Evolutionary conservation across 306 rosid genomes (phyloP), one percentile per base, ranked within the genome.

Genomic region (Begonia loranthoides): DNA sequence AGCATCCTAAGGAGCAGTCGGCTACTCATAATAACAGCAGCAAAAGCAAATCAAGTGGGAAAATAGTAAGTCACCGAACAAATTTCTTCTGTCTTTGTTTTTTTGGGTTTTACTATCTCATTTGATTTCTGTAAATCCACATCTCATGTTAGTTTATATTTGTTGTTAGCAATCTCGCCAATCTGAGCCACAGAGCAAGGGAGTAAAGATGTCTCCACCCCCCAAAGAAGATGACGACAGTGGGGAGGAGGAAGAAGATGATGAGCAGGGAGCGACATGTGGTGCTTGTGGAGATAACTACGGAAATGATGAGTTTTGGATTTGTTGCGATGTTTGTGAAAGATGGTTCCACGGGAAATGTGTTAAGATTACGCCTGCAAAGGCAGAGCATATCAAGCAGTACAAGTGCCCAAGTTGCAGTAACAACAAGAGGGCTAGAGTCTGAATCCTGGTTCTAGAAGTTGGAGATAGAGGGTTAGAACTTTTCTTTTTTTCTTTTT

Each of bases 181-280:
- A 54, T 65, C 94, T 54, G 95, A 83, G 66, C 38, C 79, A 55
- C 94, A 73, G 66, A 61, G 73, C 69, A 90, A 82, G 80, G 87
- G 85, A 67, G 78, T 72, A 69, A 90, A 90, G 75, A 76, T 78
- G 83, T 79, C 97, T 74, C 81, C 92, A 9, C 94, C 79, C 10
- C 76, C 80, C 9, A 90, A 86, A 76, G 97, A 89, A 52, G 99
- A 86, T 13, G 95, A 82, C 49, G 99, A 86, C 38, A 90, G 99
- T 17, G 99, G 86, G 49, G 97, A 89, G 5, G 65, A 28, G 48
- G 95, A 77, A 50, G 97, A 90, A 4, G 95, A 89, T 8, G 94
- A 90, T 12, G 65, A 60, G 22, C 65, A 60, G 50, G 65, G 65
- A 21, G 65, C 65, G 41, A 78, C 85, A 8, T 81, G 90, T 51